Evolutionary conservation across 305 asterid species (phyloP).

Genomic region (Rubia occidens): DNA sequence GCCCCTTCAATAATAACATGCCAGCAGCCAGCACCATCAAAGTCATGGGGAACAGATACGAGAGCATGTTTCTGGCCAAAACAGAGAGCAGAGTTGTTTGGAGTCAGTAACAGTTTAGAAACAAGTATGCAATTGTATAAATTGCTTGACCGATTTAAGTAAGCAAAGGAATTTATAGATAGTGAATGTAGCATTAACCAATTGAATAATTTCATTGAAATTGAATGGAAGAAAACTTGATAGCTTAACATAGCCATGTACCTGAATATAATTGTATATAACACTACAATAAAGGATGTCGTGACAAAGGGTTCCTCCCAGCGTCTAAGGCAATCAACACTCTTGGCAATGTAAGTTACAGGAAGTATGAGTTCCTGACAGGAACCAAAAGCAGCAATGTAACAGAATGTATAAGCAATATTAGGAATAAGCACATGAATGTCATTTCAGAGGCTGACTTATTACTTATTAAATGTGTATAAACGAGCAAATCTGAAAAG

Average conservation of each 20-base stretch:
- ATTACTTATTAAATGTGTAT: neutral
- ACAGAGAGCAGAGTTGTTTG: slow-evolving; percentile 13
- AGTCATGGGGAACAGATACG: slow-evolving; percentile 59
- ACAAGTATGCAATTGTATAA: neutral
- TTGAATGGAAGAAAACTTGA: slow-evolving; percentile 1
- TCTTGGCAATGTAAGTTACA: slow-evolving; percentile 43
- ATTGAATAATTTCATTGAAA: neutral
- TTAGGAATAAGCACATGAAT: slow-evolving; percentile 8
- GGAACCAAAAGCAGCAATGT: neutral
- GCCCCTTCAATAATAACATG: slow-evolving; percentile 79
- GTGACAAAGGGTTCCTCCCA: slow-evolving; percentile 94
- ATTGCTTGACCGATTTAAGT: neutral
- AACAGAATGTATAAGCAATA: neutral
- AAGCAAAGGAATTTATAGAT: neutral
- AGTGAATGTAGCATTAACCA: neutral
- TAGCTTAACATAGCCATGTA: slow-evolving; percentile 19
- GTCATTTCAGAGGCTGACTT: neutral
- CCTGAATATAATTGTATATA: slow-evolving; percentile 73
- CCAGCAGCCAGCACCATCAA: slow-evolving; percentile 64
- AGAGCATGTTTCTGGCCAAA: slow-evolving; percentile 67
- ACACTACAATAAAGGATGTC: slow-evolving; percentile 62
- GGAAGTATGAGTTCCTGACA: slow-evolving; percentile 48
- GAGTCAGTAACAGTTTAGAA: slow-evolving; percentile 2
- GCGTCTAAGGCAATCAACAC: slow-evolving; percentile 59
- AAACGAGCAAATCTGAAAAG: neutral